These are phyloP conservation scores for fission yeast (Schizosaccharomyces pombe) DNA, from an alignment of 805 yeast genomes.

Conservation along the genomic window DNA sequence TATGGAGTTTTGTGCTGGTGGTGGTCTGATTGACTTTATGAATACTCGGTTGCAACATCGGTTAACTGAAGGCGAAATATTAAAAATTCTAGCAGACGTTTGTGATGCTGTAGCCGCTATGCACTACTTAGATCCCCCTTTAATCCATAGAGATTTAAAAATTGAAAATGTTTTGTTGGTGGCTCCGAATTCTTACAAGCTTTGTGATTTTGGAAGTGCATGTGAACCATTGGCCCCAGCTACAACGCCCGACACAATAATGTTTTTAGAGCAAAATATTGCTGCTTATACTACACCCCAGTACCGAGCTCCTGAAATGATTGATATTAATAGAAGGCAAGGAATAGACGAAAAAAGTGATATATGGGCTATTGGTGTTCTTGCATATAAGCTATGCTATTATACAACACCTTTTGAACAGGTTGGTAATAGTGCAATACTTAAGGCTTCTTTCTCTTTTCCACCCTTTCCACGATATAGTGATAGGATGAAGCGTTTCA, in stretches of 20 bases:
- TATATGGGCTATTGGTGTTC: constrained; percentile 91
- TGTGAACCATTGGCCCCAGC: constrained; percentile 41
- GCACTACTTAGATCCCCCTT: constrained; percentile 45
- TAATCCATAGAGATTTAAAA: constrained; percentile 81
- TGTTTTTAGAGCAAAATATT: constrained; percentile 54
- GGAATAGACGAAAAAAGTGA: constrained; percentile 84
- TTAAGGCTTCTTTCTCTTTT: background rate
- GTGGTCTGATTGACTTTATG: constrained; percentile 69
- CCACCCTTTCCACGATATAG: background rate
- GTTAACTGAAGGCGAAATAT: constrained; percentile 49
- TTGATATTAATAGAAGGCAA: constrained; percentile 57
- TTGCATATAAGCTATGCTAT: constrained; percentile 69
- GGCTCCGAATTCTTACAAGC: constrained; percentile 45
- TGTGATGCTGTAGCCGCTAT: constrained; percentile 57
- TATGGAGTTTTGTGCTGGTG: constrained; percentile 67
- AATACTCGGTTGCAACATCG: constrained; percentile 62
- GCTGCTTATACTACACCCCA: constrained; percentile 87
- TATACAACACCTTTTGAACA: constrained; percentile 82
- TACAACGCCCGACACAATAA: constrained; percentile 46
- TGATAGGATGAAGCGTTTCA: background rate
- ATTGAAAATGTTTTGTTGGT: constrained; percentile 73
- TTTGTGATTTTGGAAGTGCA: constrained; percentile 87
- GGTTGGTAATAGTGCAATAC: background rate
- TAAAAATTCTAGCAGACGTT: constrained; percentile 65
- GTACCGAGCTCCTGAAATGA: constrained; percentile 88